Evolutionary conservation across 495 filamentous ascomycete genomes (phyloP).

Genomic region (Aspergillus steynii): DNA sequence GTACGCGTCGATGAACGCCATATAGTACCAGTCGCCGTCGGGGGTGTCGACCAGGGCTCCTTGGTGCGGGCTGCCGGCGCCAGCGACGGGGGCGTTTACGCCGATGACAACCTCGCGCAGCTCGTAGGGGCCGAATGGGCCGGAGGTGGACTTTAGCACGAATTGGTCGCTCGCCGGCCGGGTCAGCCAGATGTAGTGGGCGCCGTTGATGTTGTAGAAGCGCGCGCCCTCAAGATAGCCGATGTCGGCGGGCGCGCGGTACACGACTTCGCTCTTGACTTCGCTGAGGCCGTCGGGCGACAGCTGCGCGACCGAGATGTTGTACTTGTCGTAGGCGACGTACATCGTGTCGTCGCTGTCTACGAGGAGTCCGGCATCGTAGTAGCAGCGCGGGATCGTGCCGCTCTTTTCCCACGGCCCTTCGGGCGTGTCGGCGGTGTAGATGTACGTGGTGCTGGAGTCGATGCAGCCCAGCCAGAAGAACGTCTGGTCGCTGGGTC

Average conservation of each 20-base stretch:
- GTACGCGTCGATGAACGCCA: constrained; percentile 56
- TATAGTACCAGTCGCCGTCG: constrained; percentile 58
- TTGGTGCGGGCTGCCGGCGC: constrained; percentile 51
- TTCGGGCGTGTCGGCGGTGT: constrained; percentile 36
- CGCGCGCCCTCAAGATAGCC: constrained; percentile 54
- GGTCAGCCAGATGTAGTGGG: constrained; percentile 55
- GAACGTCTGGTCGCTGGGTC: constrained; percentile 42
- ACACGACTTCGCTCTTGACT: constrained; percentile 45
- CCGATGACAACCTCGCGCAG: constrained; percentile 32
- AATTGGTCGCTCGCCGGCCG: constrained; percentile 44
- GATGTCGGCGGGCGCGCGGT: constrained; percentile 25
- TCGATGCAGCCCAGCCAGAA: constrained; percentile 61
- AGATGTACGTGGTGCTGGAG: constrained; percentile 50
- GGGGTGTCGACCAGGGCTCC: constrained; percentile 56
- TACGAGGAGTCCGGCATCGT: constrained; percentile 58
- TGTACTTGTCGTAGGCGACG: constrained; percentile 53
- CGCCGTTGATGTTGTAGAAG: constrained; percentile 55
- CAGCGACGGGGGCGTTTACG: constrained; percentile 40
- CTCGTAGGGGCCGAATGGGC: constrained; percentile 49
- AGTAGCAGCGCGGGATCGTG: constrained; percentile 51
- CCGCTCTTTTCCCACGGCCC: constrained; percentile 41
- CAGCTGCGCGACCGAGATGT: constrained; percentile 52
- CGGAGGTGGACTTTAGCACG: constrained; percentile 45
- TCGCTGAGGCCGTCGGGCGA: constrained; percentile 44
- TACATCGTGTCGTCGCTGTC: constrained; percentile 58